Evolutionary conservation across 306 rosid species (phyloP), one percentile per base, ranked within the genome.

Genomic region (Calophaca sinica): DNA sequence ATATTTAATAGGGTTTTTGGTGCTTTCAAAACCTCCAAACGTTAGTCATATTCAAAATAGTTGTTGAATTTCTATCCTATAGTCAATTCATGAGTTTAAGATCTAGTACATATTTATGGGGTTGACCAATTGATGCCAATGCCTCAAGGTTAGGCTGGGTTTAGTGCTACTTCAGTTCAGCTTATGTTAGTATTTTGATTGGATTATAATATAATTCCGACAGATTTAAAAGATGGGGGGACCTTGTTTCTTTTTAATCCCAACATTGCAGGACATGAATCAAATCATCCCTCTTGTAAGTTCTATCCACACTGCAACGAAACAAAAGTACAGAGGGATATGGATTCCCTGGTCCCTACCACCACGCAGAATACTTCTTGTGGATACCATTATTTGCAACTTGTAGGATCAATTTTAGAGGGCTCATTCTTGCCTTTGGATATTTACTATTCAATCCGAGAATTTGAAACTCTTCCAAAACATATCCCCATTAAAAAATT

Each of bases 351-450:
- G 13, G 80, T 62, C 69, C 74, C 69, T 68, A 31, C 79, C 55
- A 58, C 68, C 45, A 5, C n/a, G 8, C 32, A 6, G 55, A 70
- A 4, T 6, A 15, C 46, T 20, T 75, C 31, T 74, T 52, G 66
- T 70, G 78, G 52, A 54, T 33, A 14, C 63, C 55, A 75, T 33
- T 62, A n/a, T 69, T 81, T 65, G 48, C 80, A 68, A 20, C 53
- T 58, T 62, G 36, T 7, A 75, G 31, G n/a, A 38, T 36, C 68
- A 8, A 42, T 42, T 15, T 46, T 11, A 2, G 12, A 39, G 52
- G 9, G 6, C 9, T 33, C 33, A 42, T 58, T 29, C 9, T 54
- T 35, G 6, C 65, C 46, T 44, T 33, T 42, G 9, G 7, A 3
- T 46, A 12, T 57, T 26, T 7, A 26, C 2, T 49, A 28, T 26